These are phyloP conservation scores for Theobroma cacao DNA, from an alignment of 345 rosid species.

Conservation along the genomic window DNA sequence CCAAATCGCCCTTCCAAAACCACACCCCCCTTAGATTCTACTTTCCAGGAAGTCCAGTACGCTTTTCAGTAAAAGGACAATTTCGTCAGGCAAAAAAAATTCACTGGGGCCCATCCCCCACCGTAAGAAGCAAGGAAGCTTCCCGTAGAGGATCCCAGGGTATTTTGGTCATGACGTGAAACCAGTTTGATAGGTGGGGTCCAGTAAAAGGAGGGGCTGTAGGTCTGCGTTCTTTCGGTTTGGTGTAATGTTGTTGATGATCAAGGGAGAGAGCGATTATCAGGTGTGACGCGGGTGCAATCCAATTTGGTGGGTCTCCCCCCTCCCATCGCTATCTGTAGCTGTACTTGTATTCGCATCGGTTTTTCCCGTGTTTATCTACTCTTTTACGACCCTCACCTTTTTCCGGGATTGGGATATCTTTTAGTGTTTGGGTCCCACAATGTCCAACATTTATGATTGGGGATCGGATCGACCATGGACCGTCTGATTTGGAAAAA, in stretches of 20 bases:
- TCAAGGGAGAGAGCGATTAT: conserved; percentile 3
- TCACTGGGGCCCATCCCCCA: background rate
- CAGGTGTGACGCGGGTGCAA: conserved; percentile 2
- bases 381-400: background rate
- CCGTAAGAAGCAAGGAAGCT: conserved; percentile 20
- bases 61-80: conserved; percentile 15
- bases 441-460: background rate
- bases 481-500: background rate
- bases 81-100: conserved; percentile 21
- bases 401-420: conserved; percentile 9
- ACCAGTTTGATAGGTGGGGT: background rate
- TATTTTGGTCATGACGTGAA: conserved; percentile 13
- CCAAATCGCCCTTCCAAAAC: conserved; percentile 23
- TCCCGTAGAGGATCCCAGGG: conserved; percentile 9
- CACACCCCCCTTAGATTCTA: background rate
- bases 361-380: conserved; percentile 2
- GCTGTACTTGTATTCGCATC: background rate
- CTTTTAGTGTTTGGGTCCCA: background rate
- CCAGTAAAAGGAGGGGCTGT: background rate
- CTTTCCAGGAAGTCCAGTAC: background rate
- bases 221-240: conserved; percentile 1
- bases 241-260: background rate
- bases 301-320: background rate
- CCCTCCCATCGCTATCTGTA: background rate
- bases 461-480: background rate